phyloP scores from a whole-genome alignment of 305 asterid species.

The Fraxinus latifolia region DNA sequence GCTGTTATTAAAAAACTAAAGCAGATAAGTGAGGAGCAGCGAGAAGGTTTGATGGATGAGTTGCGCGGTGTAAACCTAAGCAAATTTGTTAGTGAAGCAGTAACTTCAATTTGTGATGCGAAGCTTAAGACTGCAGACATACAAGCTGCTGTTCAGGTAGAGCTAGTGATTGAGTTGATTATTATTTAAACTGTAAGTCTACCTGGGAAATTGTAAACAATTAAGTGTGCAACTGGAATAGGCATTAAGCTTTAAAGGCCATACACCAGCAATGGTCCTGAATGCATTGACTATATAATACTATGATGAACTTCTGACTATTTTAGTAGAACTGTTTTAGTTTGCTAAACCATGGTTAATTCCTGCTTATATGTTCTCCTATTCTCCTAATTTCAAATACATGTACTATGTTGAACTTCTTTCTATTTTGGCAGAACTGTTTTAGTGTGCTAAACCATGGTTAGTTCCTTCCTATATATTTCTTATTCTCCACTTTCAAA shows the following conservation, averaged over 20 bases:
- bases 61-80: slow-evolving; percentile 87
- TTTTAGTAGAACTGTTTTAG: neutral
- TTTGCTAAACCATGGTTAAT: neutral
- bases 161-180: slow-evolving; percentile 21
- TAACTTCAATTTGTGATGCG: slow-evolving; percentile 92
- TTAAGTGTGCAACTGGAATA: neutral
- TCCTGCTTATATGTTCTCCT: neutral
- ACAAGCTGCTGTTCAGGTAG: slow-evolving; percentile 94
- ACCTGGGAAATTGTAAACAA: neutral
- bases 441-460: neutral
- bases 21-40: slow-evolving; percentile 94
- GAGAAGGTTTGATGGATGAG: slow-evolving; percentile 93
- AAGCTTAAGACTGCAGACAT: slow-evolving; percentile 90
- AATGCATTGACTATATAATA: neutral
- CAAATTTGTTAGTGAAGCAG: slow-evolving; percentile 98
- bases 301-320: neutral
- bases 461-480: neutral
- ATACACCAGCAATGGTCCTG: neutral
- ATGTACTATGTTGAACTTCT: neutral
- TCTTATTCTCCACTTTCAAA: neutral
- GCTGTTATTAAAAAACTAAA: slow-evolving; percentile 94
- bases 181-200: neutral
- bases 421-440: neutral
- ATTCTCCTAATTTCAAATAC: neutral
- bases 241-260: neutral